A percentile compares a stretch with the other conserved stretches of the same genome.
phyloP scores from a whole-genome alignment of 345 rosid species.

The Lepidium africanum region DNA sequence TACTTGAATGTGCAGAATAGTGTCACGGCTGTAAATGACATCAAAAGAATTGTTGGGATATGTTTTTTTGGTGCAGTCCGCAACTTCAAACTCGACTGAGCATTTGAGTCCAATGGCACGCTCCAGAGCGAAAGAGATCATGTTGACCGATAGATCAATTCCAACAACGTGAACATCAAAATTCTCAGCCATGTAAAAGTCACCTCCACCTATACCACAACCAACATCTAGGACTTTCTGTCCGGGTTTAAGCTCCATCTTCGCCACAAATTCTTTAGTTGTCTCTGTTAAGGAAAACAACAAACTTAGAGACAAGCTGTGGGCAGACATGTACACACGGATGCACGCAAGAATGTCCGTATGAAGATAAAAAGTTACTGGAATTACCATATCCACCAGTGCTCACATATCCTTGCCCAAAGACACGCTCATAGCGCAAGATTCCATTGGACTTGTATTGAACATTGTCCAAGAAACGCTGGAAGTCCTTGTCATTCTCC shows the following conservation, averaged over 20 bases:
- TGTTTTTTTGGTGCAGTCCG: conserved; percentile 74
- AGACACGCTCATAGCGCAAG: conserved; percentile 80
- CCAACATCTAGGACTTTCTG: conserved; percentile 96
- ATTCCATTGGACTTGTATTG: conserved; percentile 81
- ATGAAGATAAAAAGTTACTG: background rate
- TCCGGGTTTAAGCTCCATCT: conserved; percentile 75
- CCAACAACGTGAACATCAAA: conserved; percentile 84
- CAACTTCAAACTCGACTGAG: conserved; percentile 89
- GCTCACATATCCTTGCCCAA: conserved; percentile 89
- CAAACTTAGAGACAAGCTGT: conserved; percentile 3
- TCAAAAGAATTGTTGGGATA: conserved; percentile 74
- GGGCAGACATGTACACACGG: background rate
- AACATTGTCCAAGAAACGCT: conserved; percentile 85
- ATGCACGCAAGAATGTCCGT: background rate
- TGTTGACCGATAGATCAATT: conserved; percentile 82
- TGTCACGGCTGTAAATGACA: conserved; percentile 93
- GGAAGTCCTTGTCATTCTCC: conserved; percentile 71
- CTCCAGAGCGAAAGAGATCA: conserved; percentile 89
- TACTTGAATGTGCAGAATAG: conserved; percentile 86
- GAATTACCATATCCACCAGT: conserved; percentile 79
- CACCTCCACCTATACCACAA: conserved; percentile 97
- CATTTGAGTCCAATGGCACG: conserved; percentile 89
- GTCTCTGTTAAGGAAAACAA: conserved; percentile 53
- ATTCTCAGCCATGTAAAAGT: conserved; percentile 89
- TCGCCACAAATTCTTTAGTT: conserved; percentile 86